Conservation (phyloP, 2,329 filamentous ascomycete species). For the Paecilomyces dactylethromorphus region DNA sequence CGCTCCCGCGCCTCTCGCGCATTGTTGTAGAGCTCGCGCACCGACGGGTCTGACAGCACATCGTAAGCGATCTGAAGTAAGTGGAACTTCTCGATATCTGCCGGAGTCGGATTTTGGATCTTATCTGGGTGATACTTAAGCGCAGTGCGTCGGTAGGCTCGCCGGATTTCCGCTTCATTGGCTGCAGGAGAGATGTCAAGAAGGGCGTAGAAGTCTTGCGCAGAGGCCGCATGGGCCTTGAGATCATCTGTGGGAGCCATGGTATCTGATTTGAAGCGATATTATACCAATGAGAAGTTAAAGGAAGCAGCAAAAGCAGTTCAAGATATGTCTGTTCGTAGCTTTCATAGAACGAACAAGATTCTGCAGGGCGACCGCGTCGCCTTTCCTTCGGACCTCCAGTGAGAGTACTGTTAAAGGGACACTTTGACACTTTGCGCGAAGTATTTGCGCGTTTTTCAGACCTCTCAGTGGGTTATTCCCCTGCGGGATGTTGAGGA, state of each 20-base stretch:
- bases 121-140: constrained; percentile 96
- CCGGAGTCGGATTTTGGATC: constrained; percentile 59
- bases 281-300: not conserved
- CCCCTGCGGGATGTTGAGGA: not conserved
- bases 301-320: not conserved
- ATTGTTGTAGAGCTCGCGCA: constrained; percentile 72
- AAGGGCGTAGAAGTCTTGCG: constrained; percentile 70
- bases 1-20: constrained; percentile 64
- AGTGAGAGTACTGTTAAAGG: not conserved
- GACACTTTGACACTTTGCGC: not conserved
- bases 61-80: constrained; percentile 80
- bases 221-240: constrained; percentile 54
- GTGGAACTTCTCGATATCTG: constrained; percentile 75
- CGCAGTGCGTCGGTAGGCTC: constrained; percentile 76
- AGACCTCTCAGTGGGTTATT: not conserved
- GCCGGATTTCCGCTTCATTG: constrained; percentile 66
- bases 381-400: not conserved
- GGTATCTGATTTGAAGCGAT: not conserved
- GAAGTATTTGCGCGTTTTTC: not conserved
- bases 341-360: not conserved
- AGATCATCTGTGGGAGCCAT: constrained; percentile 37
- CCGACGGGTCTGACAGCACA: constrained; percentile 63
- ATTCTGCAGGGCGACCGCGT: not conserved
- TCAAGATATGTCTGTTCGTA: not conserved
- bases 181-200: constrained; percentile 61